These are phyloP conservation scores for Dictyostelium brefeldianum DNA, from an alignment of 78 protist species.

Conservation along the genomic window DNA sequence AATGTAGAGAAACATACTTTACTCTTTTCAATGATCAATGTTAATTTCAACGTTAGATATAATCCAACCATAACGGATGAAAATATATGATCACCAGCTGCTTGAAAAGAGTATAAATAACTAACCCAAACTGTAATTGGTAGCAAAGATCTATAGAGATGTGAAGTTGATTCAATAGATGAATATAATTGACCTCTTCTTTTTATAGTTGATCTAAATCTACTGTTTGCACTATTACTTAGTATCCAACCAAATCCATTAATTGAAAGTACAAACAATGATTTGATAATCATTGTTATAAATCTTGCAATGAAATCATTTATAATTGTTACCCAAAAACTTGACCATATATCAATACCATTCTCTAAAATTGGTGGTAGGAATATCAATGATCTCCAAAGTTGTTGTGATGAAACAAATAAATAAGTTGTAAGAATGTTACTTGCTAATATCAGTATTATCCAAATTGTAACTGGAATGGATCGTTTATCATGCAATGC, in stretches of 20 bases:
- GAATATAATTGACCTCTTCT: conserved; percentile 65
- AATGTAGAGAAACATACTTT: conserved; percentile 23
- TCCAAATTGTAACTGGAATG: conserved; percentile 13
- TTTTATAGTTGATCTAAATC: conserved; percentile 30
- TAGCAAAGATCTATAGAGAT: conserved; percentile 51
- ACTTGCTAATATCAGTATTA: conserved; percentile 16
- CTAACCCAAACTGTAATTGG: conserved; percentile 78
- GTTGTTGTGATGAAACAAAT: conserved; percentile 24
- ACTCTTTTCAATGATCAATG: conserved; percentile 26
- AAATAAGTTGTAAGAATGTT: conserved; percentile 35
- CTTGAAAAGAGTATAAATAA: conserved; percentile 31
- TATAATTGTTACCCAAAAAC: conserved; percentile 48
- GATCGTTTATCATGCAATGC: conserved; percentile 44
- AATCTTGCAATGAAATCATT: conserved; percentile 67
- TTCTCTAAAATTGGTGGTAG: conserved; percentile 12
- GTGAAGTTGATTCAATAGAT: conserved; percentile 28
- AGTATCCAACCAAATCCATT: too few species aligned
- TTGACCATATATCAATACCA: conserved; percentile 15
- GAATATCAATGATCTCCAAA: conserved; percentile 38
- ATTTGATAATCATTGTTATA: conserved; percentile 49
- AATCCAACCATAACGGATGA: conserved; percentile 66
- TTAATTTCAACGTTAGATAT: conserved; percentile 67
- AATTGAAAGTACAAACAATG: background rate
- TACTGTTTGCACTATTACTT: background rate
- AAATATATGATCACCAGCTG: conserved; percentile 47